A percentile compares a stretch with the other conserved stretches of the same genome.
Conservation (phyloP, 208 protist species). For the Leishmania mexicana region DNA sequence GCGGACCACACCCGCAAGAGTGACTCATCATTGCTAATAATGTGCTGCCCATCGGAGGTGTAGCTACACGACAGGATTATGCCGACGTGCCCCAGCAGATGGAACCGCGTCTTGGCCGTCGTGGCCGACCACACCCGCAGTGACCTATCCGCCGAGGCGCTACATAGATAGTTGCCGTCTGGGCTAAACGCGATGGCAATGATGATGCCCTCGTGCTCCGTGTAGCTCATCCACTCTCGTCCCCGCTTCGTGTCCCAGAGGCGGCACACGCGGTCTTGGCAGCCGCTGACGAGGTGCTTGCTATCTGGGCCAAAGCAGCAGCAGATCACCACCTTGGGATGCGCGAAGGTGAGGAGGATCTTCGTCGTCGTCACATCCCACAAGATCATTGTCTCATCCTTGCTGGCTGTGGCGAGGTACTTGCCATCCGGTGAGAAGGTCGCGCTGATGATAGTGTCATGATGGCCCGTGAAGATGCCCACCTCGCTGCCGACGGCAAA, state of each 20-base stretch:
- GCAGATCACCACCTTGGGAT: constrained; percentile 90
- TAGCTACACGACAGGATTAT: constrained; percentile 88
- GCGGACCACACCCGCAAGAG: constrained; percentile 79
- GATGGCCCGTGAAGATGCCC: constrained; percentile 87
- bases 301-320: constrained; percentile 88
- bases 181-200: constrained; percentile 81
- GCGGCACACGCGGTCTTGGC: constrained; percentile 88
- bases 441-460: constrained; percentile 82
- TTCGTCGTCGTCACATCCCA: constrained; percentile 89
- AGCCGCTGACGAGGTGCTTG: constrained; percentile 83
- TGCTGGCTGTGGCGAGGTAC: constrained; percentile 88
- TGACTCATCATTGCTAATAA: constrained; percentile 89
- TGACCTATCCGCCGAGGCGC: constrained; percentile 82
- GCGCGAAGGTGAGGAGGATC: constrained; percentile 66
- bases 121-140: constrained; percentile 83
- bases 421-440: constrained; percentile 87
- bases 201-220: constrained; percentile 84
- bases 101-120: constrained; percentile 62
- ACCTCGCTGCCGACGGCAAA: constrained; percentile 60
- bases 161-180: constrained; percentile 72
- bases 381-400: constrained; percentile 87
- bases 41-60: constrained; percentile 71
- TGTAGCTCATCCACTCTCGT: constrained; percentile 72
- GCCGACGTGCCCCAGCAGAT: constrained; percentile 70
- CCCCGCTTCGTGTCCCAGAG: constrained; percentile 78